phyloP scores from a whole-genome alignment of 176 grass and related monocot genomes.

The Phragmites australis region DNA sequence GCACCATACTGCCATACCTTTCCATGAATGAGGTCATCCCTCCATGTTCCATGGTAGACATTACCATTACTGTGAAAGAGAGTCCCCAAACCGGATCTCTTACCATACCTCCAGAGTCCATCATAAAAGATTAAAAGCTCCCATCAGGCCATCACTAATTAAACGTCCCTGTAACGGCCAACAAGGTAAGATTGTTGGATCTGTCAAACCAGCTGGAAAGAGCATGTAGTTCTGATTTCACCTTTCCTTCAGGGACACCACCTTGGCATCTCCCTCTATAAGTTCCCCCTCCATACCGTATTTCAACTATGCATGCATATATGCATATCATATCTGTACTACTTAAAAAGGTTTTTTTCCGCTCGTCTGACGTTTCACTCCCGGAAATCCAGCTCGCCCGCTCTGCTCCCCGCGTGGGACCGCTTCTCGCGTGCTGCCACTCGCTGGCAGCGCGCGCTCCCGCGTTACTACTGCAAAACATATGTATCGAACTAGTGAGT shows the following conservation, averaged over 20 bases:
- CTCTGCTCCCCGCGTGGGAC: too few species aligned
- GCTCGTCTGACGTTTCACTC: too few species aligned
- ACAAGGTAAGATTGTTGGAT: conserved; percentile 6
- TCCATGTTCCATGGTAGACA: conserved; percentile 94
- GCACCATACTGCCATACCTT: conserved; percentile 58
- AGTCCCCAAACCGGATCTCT: conserved; percentile 87
- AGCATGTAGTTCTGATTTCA: conserved; percentile 30
- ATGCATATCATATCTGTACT: too few species aligned
- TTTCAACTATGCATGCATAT: conserved; percentile 74
- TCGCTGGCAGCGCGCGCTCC: too few species aligned
- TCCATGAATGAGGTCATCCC: conserved; percentile 95
- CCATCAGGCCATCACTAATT: conserved; percentile 73
- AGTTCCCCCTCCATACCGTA: conserved; percentile 77
- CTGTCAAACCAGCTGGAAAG: background rate
- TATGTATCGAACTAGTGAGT: too few species aligned
- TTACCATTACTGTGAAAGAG: conserved; percentile 90
- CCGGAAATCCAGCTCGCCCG: too few species aligned
- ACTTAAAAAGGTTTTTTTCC: too few species aligned
- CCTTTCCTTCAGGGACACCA: conserved; percentile 98
- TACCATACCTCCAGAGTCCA: conserved; percentile 89
- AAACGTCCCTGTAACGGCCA: conserved; percentile 59
- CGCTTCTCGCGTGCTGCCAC: too few species aligned
- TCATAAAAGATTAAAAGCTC: too few species aligned
- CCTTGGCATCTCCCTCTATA: conserved; percentile 91
- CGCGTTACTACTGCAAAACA: too few species aligned